Conservation (phyloP, 192 early-diverging fungal genomes). For the Linnemannia schmuckeri region DNA sequence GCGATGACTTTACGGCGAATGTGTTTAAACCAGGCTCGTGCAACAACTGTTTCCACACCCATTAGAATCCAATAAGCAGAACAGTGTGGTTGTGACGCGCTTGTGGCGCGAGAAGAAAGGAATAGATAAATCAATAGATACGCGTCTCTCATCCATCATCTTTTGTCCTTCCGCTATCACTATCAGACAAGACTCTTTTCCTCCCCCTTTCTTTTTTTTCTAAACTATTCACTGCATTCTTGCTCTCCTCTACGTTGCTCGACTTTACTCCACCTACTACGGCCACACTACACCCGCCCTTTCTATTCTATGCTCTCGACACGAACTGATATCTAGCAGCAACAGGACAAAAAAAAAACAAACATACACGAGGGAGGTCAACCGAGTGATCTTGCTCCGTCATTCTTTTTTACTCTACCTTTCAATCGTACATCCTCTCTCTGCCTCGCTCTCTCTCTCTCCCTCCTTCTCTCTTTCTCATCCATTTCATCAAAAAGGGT, state of each 20-base stretch:
- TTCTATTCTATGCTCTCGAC: no score
- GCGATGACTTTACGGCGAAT: conserved; percentile 78
- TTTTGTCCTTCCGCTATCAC: background rate
- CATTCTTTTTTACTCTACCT: background rate
- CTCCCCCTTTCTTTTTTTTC: background rate
- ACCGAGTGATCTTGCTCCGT: background rate
- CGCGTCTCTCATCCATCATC: background rate
- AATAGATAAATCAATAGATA: background rate
- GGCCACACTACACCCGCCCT: no score
- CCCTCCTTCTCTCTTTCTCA: background rate
- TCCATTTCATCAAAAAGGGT: background rate
- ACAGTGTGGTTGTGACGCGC: background rate
- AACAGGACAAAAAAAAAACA: no score
- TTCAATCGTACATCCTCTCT: background rate
- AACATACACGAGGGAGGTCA: no score
- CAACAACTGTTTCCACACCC: conserved; percentile 85
- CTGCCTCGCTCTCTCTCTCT: background rate
- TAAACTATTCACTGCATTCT: no score
- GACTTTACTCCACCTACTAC: no score
- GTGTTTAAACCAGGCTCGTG: conserved; percentile 79
- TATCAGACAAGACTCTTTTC: no score
- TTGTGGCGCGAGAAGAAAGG: background rate
- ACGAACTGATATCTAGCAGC: no score
- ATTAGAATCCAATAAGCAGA: conserved; percentile 50
- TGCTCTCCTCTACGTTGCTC: no score